Evolutionary conservation across 495 filamentous ascomycete genomes (phyloP).

Genomic region (Penicillium steckii): DNA sequence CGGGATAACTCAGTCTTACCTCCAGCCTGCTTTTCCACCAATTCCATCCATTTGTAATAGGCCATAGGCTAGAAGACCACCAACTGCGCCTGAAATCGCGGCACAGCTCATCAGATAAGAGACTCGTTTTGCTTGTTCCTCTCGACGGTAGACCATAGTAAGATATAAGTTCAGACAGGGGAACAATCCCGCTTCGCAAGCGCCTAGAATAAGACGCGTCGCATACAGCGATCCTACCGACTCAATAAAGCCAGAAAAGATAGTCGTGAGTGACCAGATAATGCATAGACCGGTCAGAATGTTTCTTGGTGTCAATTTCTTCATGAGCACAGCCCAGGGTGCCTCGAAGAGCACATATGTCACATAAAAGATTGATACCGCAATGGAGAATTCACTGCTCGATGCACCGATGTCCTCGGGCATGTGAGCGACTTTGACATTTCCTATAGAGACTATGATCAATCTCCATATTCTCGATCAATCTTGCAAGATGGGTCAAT

Average conservation of each 20-base stretch:
- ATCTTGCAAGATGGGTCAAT: no score
- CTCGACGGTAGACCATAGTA: conserved; percentile 49
- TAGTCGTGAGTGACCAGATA: conserved; percentile 52
- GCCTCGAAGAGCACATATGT: conserved; percentile 50
- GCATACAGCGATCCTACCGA: conserved; percentile 50
- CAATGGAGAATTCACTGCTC: conserved; percentile 42
- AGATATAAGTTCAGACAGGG: conserved; percentile 58
- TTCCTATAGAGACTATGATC: conserved; percentile 31
- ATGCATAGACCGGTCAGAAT: conserved; percentile 40
- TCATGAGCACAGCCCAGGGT: conserved; percentile 44
- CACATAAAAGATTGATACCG: conserved; percentile 51
- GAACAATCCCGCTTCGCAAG: conserved; percentile 67
- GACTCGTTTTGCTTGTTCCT: conserved; percentile 44
- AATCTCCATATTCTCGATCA: no score
- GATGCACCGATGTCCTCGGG: conserved; percentile 44
- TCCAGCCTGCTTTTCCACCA: conserved; percentile 41
- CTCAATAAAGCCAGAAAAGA: conserved; percentile 52
- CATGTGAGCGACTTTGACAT: conserved; percentile 47
- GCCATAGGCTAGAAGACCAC: conserved; percentile 46
- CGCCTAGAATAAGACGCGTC: conserved; percentile 61
- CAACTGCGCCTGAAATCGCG: conserved; percentile 43
- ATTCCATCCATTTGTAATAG: conserved; percentile 46
- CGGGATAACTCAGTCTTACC: conserved; percentile 21
- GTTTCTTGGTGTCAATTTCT: conserved; percentile 45
- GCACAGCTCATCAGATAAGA: conserved; percentile 44